phyloP scores from a whole-genome alignment of 169 alveolate genomes.

The Prorocentrum cordatum region DNA sequence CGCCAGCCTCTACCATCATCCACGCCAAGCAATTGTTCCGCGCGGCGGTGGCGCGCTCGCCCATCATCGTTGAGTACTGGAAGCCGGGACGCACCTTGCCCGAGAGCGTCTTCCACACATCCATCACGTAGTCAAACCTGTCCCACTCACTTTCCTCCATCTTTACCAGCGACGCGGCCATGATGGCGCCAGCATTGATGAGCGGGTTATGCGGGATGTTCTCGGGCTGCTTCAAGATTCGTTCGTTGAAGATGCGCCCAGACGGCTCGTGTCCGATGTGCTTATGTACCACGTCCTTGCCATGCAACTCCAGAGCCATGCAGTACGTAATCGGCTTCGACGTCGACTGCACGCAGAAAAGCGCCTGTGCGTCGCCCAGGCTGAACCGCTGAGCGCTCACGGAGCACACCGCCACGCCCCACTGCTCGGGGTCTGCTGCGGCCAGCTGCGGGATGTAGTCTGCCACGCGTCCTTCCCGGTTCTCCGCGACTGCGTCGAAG shows the following conservation, averaged over 20 bases:
- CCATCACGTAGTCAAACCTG: too few relatives aligned
- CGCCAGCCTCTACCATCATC: too few relatives aligned
- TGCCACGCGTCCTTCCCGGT: not conserved
- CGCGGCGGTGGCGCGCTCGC: too few relatives aligned
- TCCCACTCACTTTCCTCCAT: too few relatives aligned
- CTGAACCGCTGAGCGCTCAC: not conserved
- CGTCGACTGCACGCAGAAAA: not conserved
- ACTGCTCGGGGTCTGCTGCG: not conserved
- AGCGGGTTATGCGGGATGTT: conserved; percentile 26
- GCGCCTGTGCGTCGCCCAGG: not conserved
- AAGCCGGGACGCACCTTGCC: too few relatives aligned
- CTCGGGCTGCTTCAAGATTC: not conserved
- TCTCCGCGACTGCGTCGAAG: too few relatives aligned
- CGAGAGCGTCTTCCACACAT: too few relatives aligned
- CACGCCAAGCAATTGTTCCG: too few relatives aligned
- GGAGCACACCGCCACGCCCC: not conserved
- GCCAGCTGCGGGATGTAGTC: not conserved
- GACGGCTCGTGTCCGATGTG: conserved; percentile 29
- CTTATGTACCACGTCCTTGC: not conserved
- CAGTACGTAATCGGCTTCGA: not conserved
- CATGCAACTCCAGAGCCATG: not conserved
- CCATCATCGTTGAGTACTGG: too few relatives aligned
- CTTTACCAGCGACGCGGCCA: too few relatives aligned
- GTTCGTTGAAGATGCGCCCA: conserved; percentile 2
- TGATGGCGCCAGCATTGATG: not conserved